Evolutionary conservation across 805 yeast genomes (phyloP).

Genomic region (Candida fluviatilis): DNA sequence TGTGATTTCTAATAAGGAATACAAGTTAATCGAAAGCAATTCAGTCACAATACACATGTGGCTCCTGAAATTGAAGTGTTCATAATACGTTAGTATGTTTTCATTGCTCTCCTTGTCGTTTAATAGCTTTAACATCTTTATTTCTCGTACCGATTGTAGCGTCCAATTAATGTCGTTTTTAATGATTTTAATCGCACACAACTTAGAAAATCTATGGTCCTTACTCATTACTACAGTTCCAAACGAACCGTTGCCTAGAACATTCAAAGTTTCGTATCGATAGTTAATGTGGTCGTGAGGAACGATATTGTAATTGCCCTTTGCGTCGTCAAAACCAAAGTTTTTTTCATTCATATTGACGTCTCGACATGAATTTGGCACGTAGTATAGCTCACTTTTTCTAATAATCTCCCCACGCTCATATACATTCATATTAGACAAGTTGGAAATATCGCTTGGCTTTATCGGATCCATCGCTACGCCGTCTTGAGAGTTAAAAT

Average conservation of each 20-base stretch:
- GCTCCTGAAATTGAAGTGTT: slow-evolving; percentile 74
- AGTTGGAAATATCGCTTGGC: slow-evolving; percentile 4
- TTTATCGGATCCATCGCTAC: slow-evolving; percentile 3
- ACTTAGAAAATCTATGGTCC: slow-evolving; percentile 52
- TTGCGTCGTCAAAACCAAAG: slow-evolving; percentile 69
- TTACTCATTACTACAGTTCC: slow-evolving; percentile 70
- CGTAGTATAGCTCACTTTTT: slow-evolving; percentile 44
- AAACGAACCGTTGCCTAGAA: slow-evolving; percentile 76
- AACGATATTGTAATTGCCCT: slow-evolving; percentile 55
- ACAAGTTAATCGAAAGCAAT: slow-evolving; percentile 61
- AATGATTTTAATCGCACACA: slow-evolving; percentile 74
- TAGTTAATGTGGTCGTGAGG: slow-evolving; percentile 72
- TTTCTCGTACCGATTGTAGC: slow-evolving; percentile 74
- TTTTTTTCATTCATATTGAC: slow-evolving; percentile 32
- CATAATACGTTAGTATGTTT: slow-evolving; percentile 50
- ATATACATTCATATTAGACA: slow-evolving; percentile 39
- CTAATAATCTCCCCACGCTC: slow-evolving; percentile 61
- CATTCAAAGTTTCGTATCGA: slow-evolving; percentile 57
- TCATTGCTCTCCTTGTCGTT: slow-evolving; percentile 14
- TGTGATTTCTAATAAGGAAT: slow-evolving; percentile 50
- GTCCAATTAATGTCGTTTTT: slow-evolving; percentile 72
- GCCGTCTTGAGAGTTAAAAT: slow-evolving; percentile 6
- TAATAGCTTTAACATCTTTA: slow-evolving; percentile 57
- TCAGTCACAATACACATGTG: slow-evolving; percentile 83
- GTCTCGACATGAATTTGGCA: slow-evolving; percentile 31